Base-by-base conservation (phyloP, 495 filamentous ascomycete species). In the Chaetomidium leptoderma region DNA sequence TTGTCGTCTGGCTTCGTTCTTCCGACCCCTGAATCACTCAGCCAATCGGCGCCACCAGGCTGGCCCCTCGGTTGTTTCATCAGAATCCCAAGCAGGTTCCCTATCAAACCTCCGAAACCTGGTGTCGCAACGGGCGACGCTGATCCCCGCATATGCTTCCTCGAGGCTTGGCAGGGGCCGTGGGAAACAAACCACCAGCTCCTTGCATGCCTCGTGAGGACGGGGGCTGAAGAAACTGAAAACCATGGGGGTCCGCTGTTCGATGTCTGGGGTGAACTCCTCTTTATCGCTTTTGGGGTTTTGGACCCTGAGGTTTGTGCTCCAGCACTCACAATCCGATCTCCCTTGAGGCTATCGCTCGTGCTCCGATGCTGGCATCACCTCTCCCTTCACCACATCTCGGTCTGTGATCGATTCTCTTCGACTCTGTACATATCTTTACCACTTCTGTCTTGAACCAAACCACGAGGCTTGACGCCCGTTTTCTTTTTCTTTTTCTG, bases 361-460 rank as follows among this genome's bases (percentile, higher is more conserved):
- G 14, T 33, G 16, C 43, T 19, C 37, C 23, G 59, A 57, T 62
- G 59, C 59, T 58, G 59, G 59, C 59, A 61, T 62, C 59, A 48
- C 48, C 40, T 49, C 33, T 44, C 26, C 21, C 29, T 54, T 43
- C 23, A 13, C 36, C 23, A 13, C 27, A 10, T 30, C 29, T 53
- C 29, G 53, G 47, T 61, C 59, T 57, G 59, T 61, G 59, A 57
- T 32, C 40, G 48, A 17, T 47, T 37, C 16, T 45, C 8, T 14
- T 33, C 32, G 6, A 29, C 19, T 49, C 24, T 19, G 47, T 51
- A 37, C 47, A 50, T 33, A 33, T 36, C 42, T 50, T 30, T 17
- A 40, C 45, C n/a, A n/a, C n/a, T n/a, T 26, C 26, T 17, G 37
- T 47, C 13, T 14, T 23, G 17, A 27, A 36, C 26, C 14, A 17